phyloP scores from a whole-genome alignment of 306 rosid species.

The Citrullus colocynthis region DNA sequence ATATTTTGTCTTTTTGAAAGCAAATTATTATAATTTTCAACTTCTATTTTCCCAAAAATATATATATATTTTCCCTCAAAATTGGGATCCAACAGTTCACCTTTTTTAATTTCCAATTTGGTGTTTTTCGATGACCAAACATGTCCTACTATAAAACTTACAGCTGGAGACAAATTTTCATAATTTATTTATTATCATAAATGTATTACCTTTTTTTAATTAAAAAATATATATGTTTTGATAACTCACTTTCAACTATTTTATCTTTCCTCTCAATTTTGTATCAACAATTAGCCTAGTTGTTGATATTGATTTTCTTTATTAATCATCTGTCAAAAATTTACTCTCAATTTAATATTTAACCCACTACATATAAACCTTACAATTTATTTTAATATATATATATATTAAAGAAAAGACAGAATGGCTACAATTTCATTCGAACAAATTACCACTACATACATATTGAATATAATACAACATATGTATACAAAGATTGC shows the following conservation, averaged over 20 bases:
- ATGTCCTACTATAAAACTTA: constrained; percentile 20
- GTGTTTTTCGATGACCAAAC: constrained; percentile 21
- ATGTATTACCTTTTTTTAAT: neutral
- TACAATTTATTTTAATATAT: neutral
- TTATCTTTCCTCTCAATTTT: neutral
- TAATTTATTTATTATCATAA: neutral
- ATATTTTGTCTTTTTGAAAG: neutral
- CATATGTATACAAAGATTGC: too few relatives aligned
- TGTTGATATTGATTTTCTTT: neutral
- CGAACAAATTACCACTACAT: too few relatives aligned
- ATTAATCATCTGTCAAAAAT: neutral
- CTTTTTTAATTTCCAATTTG: neutral
- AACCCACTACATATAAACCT: neutral
- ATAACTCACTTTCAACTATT: neutral
- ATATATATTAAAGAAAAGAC: too few relatives aligned
- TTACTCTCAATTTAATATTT: neutral
- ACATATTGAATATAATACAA: too few relatives aligned
- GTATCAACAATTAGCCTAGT: neutral
- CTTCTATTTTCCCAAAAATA: neutral
- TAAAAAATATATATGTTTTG: neutral
- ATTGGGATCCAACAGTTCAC: constrained; percentile 2
- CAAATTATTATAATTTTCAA: neutral
- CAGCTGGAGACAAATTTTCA: constrained; percentile 20
- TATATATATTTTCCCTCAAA: neutral
- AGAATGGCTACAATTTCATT: too few relatives aligned